Percentiles rank a stretch among this genome's conserved stretches.
Conservation (phyloP, 139 green algal genomes). For the Chlorella sp. region DNA sequence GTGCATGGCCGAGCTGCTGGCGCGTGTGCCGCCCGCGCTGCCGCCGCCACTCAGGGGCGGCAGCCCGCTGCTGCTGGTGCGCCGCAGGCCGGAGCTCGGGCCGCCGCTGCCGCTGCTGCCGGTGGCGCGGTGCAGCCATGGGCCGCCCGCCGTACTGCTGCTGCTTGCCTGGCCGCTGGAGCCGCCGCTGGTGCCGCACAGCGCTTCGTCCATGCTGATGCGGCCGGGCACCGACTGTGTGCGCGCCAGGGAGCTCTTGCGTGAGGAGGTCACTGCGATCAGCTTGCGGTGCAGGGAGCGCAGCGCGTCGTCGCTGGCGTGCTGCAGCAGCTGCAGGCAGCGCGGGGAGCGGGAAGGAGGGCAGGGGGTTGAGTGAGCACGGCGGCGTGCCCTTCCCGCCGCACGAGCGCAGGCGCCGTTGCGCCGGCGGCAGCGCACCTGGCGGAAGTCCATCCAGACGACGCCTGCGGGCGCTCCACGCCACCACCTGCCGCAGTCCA, state of each 20-base stretch:
- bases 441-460: constrained; percentile 1
- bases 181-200: no score
- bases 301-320: constrained; percentile 21
- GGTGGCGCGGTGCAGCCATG: not conserved
- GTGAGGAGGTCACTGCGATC: not conserved
- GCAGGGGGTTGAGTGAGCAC: not conserved
- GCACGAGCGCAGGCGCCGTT: not conserved
- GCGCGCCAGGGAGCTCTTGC: not conserved
- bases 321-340: constrained; percentile 18
- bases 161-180: not conserved
- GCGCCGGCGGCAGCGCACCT: not conserved
- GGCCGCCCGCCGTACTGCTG: not conserved
- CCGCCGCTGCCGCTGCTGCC: not conserved
- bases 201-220: not conserved
- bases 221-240: constrained; percentile 8
- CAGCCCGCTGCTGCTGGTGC: not conserved
- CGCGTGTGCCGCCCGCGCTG: not conserved
- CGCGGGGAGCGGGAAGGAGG: not conserved
- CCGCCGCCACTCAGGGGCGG: not conserved
- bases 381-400: not conserved
- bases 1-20: not conserved
- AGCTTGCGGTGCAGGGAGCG: constrained; percentile 7
- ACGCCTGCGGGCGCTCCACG: not conserved
- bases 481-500: constrained; percentile 26
- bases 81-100: not conserved